Conservation (phyloP, 495 filamentous ascomycete species). For the Xylaria flabelliformis region DNA sequence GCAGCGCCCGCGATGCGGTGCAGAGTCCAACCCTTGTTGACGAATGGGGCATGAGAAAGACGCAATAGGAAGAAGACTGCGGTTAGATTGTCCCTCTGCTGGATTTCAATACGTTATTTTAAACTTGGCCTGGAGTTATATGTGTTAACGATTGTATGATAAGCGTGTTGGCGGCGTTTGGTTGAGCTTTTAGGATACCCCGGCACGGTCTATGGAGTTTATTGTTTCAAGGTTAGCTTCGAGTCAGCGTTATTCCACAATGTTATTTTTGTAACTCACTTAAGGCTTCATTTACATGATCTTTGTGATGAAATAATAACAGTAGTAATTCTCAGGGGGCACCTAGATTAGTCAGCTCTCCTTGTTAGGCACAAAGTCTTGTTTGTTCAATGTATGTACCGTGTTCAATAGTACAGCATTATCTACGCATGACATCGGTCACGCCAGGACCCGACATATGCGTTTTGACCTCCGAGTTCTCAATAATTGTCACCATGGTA, state of each 20-base stretch:
- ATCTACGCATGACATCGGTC: neutral
- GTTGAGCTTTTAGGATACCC: constrained; percentile 26
- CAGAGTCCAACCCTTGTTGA: constrained; percentile 21
- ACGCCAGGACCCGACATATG: neutral
- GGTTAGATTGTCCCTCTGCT: neutral
- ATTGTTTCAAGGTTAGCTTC: neutral
- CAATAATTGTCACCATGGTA: neutral
- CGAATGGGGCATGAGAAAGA: constrained; percentile 20
- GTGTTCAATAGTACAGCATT: neutral
- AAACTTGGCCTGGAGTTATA: neutral
- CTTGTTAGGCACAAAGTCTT: neutral
- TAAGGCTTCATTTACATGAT: neutral
- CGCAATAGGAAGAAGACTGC: neutral
- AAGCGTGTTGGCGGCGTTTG: constrained; percentile 11
- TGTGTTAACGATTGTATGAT: constrained; percentile 17
- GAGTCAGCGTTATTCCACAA: neutral
- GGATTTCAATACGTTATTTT: neutral
- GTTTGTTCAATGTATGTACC: neutral
- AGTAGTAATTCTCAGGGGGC: neutral
- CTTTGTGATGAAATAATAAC: neutral
- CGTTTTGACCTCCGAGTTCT: neutral
- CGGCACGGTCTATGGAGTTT: constrained; percentile 5
- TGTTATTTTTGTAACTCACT: neutral
- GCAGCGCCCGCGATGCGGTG: neutral
- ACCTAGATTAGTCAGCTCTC: neutral